Evolutionary conservation across 768 basidiomycete species (phyloP).

Genomic region (Mycena epipterygia): DNA sequence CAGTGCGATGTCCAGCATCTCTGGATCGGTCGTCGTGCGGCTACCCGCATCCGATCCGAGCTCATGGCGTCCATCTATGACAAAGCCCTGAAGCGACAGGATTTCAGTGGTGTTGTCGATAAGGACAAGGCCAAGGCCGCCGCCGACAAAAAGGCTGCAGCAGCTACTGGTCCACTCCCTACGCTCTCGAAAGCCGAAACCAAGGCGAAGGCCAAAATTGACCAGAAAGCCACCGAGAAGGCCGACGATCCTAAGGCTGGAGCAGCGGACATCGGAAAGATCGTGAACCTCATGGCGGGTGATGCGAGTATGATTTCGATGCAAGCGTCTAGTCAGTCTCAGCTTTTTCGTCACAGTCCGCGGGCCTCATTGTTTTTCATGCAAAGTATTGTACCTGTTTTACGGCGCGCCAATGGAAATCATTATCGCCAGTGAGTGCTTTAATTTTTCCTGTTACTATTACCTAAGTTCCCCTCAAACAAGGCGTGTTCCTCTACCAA

Average conservation of each 20-base stretch:
- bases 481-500: too few species aligned
- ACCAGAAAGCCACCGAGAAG: constrained; percentile 26
- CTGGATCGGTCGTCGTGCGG: constrained; percentile 82
- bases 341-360: neutral
- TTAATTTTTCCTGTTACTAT: too few species aligned
- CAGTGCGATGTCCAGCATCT: constrained; percentile 80
- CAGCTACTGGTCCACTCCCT: constrained; percentile 56
- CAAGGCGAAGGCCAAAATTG: neutral
- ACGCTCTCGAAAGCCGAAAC: too few species aligned
- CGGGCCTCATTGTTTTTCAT: too few species aligned
- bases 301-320: constrained; percentile 83
- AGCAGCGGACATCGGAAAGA: constrained; percentile 90
- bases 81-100: constrained; percentile 87
- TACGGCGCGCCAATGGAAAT: too few species aligned
- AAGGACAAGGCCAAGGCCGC: constrained; percentile 50
- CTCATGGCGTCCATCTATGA: constrained; percentile 91
- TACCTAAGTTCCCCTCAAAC: too few species aligned
- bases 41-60: constrained; percentile 78
- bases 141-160: constrained; percentile 53
- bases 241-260: constrained; percentile 72
- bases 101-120: constrained; percentile 82
- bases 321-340: constrained; percentile 54
- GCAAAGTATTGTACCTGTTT: too few species aligned
- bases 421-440: too few species aligned
- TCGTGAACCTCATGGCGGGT: constrained; percentile 89